Percentiles rank a stretch among this genome's conserved stretches.
These are phyloP conservation scores for Theobroma grandiflorum DNA, from an alignment of 441 rosid species.

Conservation along the genomic window DNA sequence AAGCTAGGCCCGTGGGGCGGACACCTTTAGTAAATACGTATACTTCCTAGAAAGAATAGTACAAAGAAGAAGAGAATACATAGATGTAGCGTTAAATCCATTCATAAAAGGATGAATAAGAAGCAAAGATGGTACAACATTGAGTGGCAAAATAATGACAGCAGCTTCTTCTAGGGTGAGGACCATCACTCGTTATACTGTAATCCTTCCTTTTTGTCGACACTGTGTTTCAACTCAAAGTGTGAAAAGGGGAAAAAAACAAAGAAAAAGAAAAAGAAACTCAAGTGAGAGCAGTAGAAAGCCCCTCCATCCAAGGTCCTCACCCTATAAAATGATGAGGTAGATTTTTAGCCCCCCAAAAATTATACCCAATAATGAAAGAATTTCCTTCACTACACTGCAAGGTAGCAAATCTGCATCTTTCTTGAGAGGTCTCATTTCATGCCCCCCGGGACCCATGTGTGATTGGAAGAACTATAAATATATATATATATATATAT, in stretches of 20 bases:
- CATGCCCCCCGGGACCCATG: no score
- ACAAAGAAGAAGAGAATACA: not conserved
- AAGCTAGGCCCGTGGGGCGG: no score
- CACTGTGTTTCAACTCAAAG: not conserved
- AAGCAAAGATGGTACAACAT: not conserved
- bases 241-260: not conserved
- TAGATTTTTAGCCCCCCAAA: not conserved
- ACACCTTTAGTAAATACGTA: no score
- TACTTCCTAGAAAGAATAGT: not conserved
- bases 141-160: not conserved
- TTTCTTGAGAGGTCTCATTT: not conserved
- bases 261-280: not conserved
- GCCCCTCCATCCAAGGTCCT: not conserved
- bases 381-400: slow-evolving; percentile 1
- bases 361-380: not conserved
- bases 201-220: not conserved
- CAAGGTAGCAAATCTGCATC: not conserved
- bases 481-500: no score
- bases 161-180: not conserved
- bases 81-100: not conserved
- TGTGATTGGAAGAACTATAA: no score
- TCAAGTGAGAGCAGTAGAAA: no score
- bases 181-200: not conserved
- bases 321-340: not conserved
- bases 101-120: not conserved